Conservation (phyloP, 768 basidiomycete genomes). For the Suillus occidentalis region DNA sequence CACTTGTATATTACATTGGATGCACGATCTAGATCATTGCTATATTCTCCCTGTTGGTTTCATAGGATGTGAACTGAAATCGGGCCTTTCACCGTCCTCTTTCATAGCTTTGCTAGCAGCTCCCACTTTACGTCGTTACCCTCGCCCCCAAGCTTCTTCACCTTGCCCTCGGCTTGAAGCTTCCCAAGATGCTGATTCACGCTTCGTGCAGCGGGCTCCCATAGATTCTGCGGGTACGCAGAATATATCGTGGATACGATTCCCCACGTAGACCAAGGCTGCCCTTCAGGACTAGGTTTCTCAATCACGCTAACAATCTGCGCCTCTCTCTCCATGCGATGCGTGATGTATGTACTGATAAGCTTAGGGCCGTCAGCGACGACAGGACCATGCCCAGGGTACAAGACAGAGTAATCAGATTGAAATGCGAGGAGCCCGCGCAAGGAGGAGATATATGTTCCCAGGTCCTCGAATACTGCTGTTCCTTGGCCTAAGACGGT, state of each 20-base stretch:
- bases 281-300: constrained; percentile 30
- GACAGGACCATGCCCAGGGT: constrained; percentile 88
- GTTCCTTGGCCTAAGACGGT: constrained; percentile 90
- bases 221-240: constrained; percentile 66
- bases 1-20: constrained; percentile 7
- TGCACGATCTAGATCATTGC: constrained; percentile 4
- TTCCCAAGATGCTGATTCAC: constrained; percentile 75
- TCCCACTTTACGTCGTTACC: constrained; percentile 53
- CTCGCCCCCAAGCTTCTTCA: constrained; percentile 51
- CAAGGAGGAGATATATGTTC: constrained; percentile 65
- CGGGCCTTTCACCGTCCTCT: neutral
- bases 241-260: constrained; percentile 70
- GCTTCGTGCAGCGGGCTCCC: constrained; percentile 69
- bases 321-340: constrained; percentile 77
- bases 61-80: neutral
- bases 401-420: constrained; percentile 56
- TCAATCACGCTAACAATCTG: constrained; percentile 65
- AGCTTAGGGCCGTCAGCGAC: constrained; percentile 59
- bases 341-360: constrained; percentile 73
- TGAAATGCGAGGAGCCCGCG: constrained; percentile 47
- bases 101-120: constrained; percentile 18
- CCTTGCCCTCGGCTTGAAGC: constrained; percentile 62
- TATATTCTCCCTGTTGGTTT: neutral
- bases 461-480: constrained; percentile 84
- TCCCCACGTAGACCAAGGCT: constrained; percentile 60